phyloP scores from a whole-genome alignment of 805 yeast species.

The Candida schatavii region DNA sequence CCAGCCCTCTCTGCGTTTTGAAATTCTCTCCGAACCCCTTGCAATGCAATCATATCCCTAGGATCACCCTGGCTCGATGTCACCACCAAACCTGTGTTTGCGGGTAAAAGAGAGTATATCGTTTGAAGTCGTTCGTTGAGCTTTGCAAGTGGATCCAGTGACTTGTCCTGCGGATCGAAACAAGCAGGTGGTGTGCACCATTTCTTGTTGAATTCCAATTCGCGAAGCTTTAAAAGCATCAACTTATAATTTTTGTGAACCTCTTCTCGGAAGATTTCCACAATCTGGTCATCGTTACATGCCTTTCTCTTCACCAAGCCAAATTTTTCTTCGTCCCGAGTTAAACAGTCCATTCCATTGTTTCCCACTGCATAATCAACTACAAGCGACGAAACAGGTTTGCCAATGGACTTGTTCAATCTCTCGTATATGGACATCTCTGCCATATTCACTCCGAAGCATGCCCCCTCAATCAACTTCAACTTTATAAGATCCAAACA shows the following conservation, averaged over 20 bases:
- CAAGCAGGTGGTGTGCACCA: constrained; percentile 20
- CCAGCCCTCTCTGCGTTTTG: constrained; percentile 41
- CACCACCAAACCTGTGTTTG: constrained; percentile 57
- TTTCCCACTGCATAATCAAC: neutral
- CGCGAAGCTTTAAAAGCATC: constrained; percentile 54
- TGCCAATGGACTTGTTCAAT: constrained; percentile 10
- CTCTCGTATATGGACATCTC: constrained; percentile 24
- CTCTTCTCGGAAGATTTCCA: constrained; percentile 38
- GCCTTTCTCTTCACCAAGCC: constrained; percentile 38
- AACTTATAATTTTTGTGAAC: constrained; percentile 41
- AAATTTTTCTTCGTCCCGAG: constrained; percentile 15
- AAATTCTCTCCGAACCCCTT: constrained; percentile 39
- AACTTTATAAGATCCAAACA: constrained; percentile 74
- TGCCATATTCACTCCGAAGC: constrained; percentile 50
- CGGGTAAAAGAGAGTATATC: constrained; percentile 54
- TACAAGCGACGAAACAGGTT: constrained; percentile 6
- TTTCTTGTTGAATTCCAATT: constrained; percentile 46
- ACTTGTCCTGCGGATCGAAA: constrained; percentile 10
- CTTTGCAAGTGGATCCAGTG: constrained; percentile 17
- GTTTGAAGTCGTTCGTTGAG: constrained; percentile 45
- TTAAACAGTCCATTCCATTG: constrained; percentile 4
- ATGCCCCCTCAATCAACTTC: constrained; percentile 64
- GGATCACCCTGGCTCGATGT: constrained; percentile 65
- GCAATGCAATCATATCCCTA: constrained; percentile 45
- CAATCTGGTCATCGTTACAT: constrained; percentile 58